Base-by-base conservation (phyloP, 306 rosid genomes). In the Crotalaria pallida region DNA sequence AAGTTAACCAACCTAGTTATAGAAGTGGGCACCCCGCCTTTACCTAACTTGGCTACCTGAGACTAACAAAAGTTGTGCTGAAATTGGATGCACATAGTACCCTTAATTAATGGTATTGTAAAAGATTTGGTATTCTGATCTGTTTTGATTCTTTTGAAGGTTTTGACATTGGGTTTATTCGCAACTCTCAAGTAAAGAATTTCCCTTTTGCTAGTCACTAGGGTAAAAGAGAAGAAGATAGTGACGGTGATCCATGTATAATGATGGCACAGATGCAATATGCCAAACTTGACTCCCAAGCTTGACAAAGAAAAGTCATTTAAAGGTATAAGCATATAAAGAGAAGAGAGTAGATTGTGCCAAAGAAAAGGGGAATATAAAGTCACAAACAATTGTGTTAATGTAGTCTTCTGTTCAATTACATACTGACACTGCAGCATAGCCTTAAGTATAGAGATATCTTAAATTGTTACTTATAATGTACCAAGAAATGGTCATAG, bases 131-230 rank as follows among this genome's bases (percentile, higher is more conserved):
- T 75, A 63, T 61, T 80, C 51, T 76, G 71, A 75, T 26, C 13
- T 41, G 60, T 43, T 77, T 61, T 63, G 16, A 45, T 71, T 58
- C 65, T 57, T 80, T 66, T 58, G 69, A 56, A 80, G 80, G 76
- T 76, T 86, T 79, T 86, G 87, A 84, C 72, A 71, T 77, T 65
- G 78, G 26, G 58, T 63, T 80, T 74, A 38, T 61, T 70, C 77
- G 56, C 72, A 53, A 50, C 61, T 81, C 86, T 67, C 80, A 78
- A 78, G 88, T 69, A 82, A 84, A 76, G 89, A 74, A 84, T 82
- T 76, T 73, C 67, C 77, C 81, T 75, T 82, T 78, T 84, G 84
- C 88, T 84, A 84, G 86, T 80, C 84, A 80, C 86, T 80, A 15
- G 66, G 65, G 89, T 73, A 84, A 80, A 80, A 82, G 81, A 79